phyloP scores from a whole-genome alignment of 306 rosid genomes.

The Quercus dentata region DNA sequence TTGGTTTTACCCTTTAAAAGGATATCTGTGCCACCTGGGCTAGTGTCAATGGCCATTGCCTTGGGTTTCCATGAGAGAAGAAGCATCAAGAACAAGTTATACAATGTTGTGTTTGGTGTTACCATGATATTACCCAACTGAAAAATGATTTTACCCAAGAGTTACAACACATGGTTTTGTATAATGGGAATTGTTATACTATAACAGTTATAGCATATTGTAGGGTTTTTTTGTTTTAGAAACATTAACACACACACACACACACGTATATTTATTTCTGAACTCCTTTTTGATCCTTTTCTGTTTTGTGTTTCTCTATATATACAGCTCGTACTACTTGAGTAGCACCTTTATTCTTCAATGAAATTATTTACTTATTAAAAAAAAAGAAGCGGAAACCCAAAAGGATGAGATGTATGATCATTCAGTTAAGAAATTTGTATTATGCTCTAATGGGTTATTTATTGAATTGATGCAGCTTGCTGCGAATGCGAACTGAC shows the following conservation, averaged over 20 bases:
- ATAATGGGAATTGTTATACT: neutral
- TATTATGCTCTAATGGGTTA: slow-evolving; percentile 19
- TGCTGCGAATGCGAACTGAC: slow-evolving; percentile 69
- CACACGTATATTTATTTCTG: too few species aligned
- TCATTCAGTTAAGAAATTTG: neutral
- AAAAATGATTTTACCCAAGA: neutral
- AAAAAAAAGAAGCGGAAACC: neutral
- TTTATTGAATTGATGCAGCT: slow-evolving; percentile 47
- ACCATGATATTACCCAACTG: neutral
- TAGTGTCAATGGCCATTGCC: neutral
- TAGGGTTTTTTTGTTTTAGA: neutral
- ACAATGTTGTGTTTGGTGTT: neutral
- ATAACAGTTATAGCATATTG: neutral
- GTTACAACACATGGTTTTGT: neutral
- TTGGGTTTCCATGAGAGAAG: neutral
- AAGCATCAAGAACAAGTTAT: neutral
- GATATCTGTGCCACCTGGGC: neutral
- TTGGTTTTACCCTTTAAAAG: neutral
- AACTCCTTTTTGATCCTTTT: too few species aligned
- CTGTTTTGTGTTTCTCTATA: too few species aligned
- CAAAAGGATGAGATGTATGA: neutral
- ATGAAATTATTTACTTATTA: too few species aligned
- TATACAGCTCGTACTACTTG: too few species aligned
- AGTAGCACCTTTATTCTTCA: too few species aligned
- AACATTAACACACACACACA: neutral